Base-by-base conservation (phyloP, 345 rosid species). In the Gynandropsis gynandra region DNA sequence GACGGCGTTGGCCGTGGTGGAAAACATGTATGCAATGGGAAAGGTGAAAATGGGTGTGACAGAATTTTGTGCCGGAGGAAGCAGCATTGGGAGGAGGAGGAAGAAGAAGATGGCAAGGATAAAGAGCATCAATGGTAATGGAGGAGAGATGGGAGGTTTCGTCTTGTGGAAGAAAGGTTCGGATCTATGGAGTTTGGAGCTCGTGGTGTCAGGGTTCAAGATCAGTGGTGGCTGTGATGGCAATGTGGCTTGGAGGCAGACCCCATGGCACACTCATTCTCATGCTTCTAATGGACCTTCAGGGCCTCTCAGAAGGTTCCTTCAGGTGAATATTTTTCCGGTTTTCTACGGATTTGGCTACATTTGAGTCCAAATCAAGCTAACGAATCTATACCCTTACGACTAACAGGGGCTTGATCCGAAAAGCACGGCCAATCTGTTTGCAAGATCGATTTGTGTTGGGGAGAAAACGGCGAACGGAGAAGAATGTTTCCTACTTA, bases 381-480 rank as follows among this genome's bases (percentile, higher is more conserved):
- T n/a, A n/a, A n/a, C n/a, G n/a, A n/a, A n/a, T n/a, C n/a, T n/a
- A n/a, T n/a, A n/a, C n/a, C n/a, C n/a, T n/a, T n/a, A n/a, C n/a
- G n/a, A n/a, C n/a, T n/a, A n/a, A n/a, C n/a, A n/a, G 93, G 98
- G 98, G 14, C 80, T 87, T 59, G 98, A 92, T 73, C 98, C 96
- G 12, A 81, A 70, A 47, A 65, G 87, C 7, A 87, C 90, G 0
- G 81, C 98, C 7, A 65, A 76, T 58, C 20, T 87, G 47, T 92
- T 92, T 64, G 61, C 83, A 0, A 74, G 77, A 54, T 71, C 96
- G 16, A 58, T 80, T 42, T 87, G 96, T 62, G 54, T 67, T 0
- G 94, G 94, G 0, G 96, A 87, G 52, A 84, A 78, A 56, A 16
- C 72, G 0, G 55, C 83, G 35, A 67, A 78, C 64, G 52, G 58